A percentile compares a stretch with the other conserved stretches of the same genome.
These are phyloP conservation scores for Tolypocladium endophyticum DNA, from an alignment of 2,329 filamentous ascomycete species.

Conservation along the genomic window DNA sequence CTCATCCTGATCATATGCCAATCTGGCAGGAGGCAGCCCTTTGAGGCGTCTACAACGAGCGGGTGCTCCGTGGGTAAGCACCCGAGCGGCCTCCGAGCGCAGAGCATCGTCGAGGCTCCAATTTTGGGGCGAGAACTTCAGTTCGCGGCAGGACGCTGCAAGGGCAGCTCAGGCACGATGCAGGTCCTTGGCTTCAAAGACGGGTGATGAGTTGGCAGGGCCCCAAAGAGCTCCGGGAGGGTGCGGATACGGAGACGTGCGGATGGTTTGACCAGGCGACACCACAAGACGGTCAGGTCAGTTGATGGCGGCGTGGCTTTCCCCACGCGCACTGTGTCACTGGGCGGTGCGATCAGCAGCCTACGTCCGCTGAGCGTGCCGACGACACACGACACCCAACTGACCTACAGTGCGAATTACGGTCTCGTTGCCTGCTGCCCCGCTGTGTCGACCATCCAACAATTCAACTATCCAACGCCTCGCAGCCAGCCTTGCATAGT, in stretches of 20 bases:
- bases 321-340: background rate
- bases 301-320: background rate
- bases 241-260: background rate
- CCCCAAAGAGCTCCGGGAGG: background rate
- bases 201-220: background rate
- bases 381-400: background rate
- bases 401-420: background rate
- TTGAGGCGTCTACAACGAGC: background rate
- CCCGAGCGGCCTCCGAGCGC: background rate
- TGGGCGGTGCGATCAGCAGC: background rate
- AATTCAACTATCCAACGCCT: background rate
- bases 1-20: background rate
- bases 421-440: background rate
- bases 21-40: background rate
- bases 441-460: background rate
- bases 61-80: background rate
- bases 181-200: background rate
- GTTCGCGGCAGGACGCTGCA: background rate
- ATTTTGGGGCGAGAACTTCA: background rate
- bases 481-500: background rate
- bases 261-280: background rate
- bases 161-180: constrained; percentile 4
- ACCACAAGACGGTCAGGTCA: background rate
- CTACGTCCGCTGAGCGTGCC: background rate
- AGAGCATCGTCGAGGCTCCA: background rate